Base-by-base conservation (phyloP, 495 filamentous ascomycete species). In the Tricharina praecox region DNA sequence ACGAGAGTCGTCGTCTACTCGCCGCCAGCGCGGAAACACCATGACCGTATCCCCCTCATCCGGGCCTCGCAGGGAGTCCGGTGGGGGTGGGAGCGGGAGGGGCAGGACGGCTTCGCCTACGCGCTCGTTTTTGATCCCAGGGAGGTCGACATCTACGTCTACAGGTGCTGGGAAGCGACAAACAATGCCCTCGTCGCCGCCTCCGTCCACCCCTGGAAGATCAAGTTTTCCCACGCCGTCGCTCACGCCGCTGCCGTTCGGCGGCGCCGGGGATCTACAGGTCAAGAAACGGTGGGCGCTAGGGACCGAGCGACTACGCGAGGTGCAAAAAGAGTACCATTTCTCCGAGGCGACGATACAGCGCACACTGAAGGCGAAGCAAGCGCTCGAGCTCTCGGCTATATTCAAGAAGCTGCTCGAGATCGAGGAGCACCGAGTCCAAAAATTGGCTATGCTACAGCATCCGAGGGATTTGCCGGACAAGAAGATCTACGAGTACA, bases 311-410 rank as follows among this genome's bases (percentile, higher is more conserved):
- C 47, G 55, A 20, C 49, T 59, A n/a, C 40, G 55, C 20, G 55
- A 59, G 28, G 16, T 59, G 23, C 55, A 58, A 32, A 32, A 38
- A 18, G 50, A 58, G 18, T 51, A 59, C 18, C 49, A 59, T 23
- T 58, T 54, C 33, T 50, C 55, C 15, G 56, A 59, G 32, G 56
- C 56, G 18, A 59, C 56, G n/a, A 38, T 59, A 26, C 56, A 59
- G 48, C 55, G 56, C 7, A 58, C 56, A n/a, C 18, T 59, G 10
- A 59, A 59, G 28, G 56, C 56, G 9, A 59, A 59, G 28, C 55
- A 52, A 19, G 49, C 59, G 11, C 23, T 59, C 2, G 56, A 59
- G 11, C 49, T 59, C 25, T 51, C 55, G 13, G 51, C 52, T 15
- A 40, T 52, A 32, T 58, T 55, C 37, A 59, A 59, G 42, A 42